Evolutionary conservation across 1,139 yeast species (phyloP).

Genomic region (Petasospora fabianii): DNA sequence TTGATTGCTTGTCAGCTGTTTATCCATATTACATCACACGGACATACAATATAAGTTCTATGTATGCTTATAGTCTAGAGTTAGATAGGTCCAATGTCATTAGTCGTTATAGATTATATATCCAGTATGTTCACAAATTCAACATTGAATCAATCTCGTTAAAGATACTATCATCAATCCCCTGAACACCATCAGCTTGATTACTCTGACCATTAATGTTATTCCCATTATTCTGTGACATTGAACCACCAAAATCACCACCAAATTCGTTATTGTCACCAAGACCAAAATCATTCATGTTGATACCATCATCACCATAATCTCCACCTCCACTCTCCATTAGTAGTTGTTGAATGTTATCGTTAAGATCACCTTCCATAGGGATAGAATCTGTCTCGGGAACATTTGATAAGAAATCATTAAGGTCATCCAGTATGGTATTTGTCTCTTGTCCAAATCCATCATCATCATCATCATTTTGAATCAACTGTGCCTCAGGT

Average conservation of each 20-base stretch:
- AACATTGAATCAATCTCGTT: constrained; percentile 32
- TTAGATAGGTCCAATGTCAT: too few species aligned
- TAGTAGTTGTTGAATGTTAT: constrained; percentile 23
- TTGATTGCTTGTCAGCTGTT: too few species aligned
- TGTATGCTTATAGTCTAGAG: too few species aligned
- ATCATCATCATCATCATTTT: too few species aligned
- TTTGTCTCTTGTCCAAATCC: too few species aligned
- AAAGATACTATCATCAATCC: constrained; percentile 22
- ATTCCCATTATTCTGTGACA: not conserved
- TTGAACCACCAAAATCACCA: too few species aligned
- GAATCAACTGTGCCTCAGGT: too few species aligned
- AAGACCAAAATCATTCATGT: constrained; percentile 10
- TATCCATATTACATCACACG: too few species aligned
- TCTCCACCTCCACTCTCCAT: constrained; percentile 20
- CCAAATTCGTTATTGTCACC: constrained; percentile 2
- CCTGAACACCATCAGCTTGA: not conserved
- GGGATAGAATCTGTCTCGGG: constrained; percentile 24
- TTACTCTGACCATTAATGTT: not conserved
- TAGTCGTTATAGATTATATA: too few species aligned
- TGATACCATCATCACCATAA: constrained; percentile 3
- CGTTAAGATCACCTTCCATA: constrained; percentile 20
- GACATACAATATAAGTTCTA: too few species aligned
- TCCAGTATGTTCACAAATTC: constrained; percentile 20
- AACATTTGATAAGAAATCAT: constrained; percentile 28
- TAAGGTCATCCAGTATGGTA: constrained; percentile 28